phyloP scores from a whole-genome alignment of 2,329 filamentous ascomycete genomes.

The Didymosphaeria variabile region DNA sequence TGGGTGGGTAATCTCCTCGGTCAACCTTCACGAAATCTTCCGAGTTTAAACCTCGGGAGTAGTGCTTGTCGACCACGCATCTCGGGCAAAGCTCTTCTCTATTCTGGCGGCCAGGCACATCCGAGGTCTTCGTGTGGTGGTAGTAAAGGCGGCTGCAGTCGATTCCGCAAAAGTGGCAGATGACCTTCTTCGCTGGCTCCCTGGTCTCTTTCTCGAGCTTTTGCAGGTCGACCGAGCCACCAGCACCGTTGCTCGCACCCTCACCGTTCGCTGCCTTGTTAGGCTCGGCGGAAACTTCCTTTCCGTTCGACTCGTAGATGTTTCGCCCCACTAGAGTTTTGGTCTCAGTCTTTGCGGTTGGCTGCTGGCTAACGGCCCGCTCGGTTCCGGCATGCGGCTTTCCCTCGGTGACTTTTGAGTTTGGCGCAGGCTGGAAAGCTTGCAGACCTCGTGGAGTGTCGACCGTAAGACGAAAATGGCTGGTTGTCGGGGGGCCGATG shows the following conservation, averaged over 20 bases:
- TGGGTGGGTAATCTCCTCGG: slow-evolving; percentile 80
- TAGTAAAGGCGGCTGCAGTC: slow-evolving; percentile 82
- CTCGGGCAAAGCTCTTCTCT: slow-evolving; percentile 92
- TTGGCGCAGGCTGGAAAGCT: slow-evolving; percentile 90
- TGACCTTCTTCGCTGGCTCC: slow-evolving; percentile 72
- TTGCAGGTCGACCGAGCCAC: slow-evolving; percentile 68
- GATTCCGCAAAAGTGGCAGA: slow-evolving; percentile 91
- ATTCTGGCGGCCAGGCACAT: slow-evolving; percentile 59
- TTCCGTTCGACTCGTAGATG: slow-evolving; percentile 91
- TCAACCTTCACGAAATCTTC: slow-evolving; percentile 89
- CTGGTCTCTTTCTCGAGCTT: slow-evolving; percentile 67
- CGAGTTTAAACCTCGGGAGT: slow-evolving; percentile 79
- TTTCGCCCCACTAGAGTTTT: slow-evolving; percentile 95
- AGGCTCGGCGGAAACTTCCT: slow-evolving; percentile 76
- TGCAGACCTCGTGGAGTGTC: slow-evolving; percentile 95
- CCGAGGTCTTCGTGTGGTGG: slow-evolving; percentile 71
- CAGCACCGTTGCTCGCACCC: slow-evolving; percentile 71
- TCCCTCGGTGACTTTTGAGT: slow-evolving; percentile 68
- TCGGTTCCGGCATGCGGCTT: slow-evolving; percentile 76
- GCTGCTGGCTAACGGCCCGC: slow-evolving; percentile 69
- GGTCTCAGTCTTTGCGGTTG: slow-evolving; percentile 77
- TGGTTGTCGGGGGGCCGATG: slow-evolving; percentile 95
- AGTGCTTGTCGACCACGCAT: slow-evolving; percentile 85
- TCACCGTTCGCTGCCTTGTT: slow-evolving; percentile 69
- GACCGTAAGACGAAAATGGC: slow-evolving; percentile 94